These are phyloP conservation scores for Phlebiopsis flavidoalba DNA, from an alignment of 768 basidiomycete genomes.

Conservation along the genomic window DNA sequence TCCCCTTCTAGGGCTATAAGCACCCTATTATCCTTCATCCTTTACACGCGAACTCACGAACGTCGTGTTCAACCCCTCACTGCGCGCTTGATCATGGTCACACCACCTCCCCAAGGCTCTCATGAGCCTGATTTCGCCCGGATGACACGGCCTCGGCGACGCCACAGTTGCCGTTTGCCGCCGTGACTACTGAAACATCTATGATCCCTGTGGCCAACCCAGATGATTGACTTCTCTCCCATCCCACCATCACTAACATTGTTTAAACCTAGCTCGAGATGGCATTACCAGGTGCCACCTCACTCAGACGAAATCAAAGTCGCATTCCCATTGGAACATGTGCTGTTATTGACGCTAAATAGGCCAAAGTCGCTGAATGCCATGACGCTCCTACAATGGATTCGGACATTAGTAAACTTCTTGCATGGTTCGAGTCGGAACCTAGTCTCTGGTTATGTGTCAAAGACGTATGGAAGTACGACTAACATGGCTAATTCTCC, in stretches of 20 bases:
- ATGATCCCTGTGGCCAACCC: not conserved
- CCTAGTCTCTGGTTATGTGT: constrained; percentile 62
- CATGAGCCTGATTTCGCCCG: not conserved
- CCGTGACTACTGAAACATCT: not conserved
- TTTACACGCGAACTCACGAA: not conserved
- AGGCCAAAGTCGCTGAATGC: constrained; percentile 71
- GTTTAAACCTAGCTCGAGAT: not conserved
- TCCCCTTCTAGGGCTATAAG: no score
- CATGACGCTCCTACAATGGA: constrained; percentile 57
- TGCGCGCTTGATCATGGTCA: not conserved
- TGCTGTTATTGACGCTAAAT: constrained; percentile 55
- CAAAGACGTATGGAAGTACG: not conserved
- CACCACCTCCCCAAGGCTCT: not conserved
- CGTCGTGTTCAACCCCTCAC: not conserved
- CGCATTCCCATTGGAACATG: constrained; percentile 44
- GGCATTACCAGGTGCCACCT: constrained; percentile 19
- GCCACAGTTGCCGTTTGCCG: not conserved
- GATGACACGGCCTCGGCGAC: not conserved
- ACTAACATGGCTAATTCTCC: not conserved
- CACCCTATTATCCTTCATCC: no score
- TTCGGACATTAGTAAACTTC: constrained; percentile 41
- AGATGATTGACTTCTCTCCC: not conserved
- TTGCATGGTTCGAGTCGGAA: constrained; percentile 75
- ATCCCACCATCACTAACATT: not conserved
- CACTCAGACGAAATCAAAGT: constrained; percentile 34